phyloP scores from a whole-genome alignment of 805 yeast species.

The Cyberlindnera subsufficiens region DNA sequence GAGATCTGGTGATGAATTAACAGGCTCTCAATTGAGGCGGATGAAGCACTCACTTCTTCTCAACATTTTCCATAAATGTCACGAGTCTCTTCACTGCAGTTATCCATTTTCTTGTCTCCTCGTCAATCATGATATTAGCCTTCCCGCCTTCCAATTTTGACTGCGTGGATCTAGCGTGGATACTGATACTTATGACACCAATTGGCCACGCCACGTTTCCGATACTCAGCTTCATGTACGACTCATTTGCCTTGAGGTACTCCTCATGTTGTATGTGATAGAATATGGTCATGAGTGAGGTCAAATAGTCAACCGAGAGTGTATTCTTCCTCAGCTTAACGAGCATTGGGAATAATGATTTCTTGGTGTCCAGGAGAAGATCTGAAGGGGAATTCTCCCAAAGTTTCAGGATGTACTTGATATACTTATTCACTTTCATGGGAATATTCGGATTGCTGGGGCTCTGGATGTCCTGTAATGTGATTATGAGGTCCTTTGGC shows the following conservation, averaged over 20 bases:
- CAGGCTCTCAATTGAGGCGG: neutral
- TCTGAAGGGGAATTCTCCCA: conserved; percentile 31
- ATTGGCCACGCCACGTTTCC: conserved; percentile 94
- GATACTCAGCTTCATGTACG: conserved; percentile 69
- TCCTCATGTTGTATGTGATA: conserved; percentile 52
- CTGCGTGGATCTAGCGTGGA: conserved; percentile 68
- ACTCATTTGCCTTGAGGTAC: conserved; percentile 51
- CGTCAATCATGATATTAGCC: conserved; percentile 78
- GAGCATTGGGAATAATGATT: conserved; percentile 44
- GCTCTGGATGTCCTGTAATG: conserved; percentile 14
- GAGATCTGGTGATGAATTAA: too few species aligned
- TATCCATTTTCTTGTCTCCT: conserved; percentile 70
- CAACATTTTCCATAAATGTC: conserved; percentile 33
- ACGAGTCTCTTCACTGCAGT: conserved; percentile 67
- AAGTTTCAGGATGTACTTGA: conserved; percentile 27
- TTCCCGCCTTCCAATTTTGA: conserved; percentile 48
- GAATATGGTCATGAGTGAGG: conserved; percentile 54
- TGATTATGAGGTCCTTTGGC: conserved; percentile 12
- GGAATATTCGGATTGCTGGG: conserved; percentile 1
- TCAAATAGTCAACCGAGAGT: conserved; percentile 36
- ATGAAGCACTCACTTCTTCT: neutral
- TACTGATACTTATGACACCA: conserved; percentile 74
- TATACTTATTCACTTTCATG: conserved; percentile 21
- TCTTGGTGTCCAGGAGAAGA: conserved; percentile 41
- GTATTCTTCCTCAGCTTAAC: conserved; percentile 43